These are phyloP conservation scores for Phialemonium atrogriseum DNA, from an alignment of 2,329 filamentous ascomycete genomes.

Conservation along the genomic window DNA sequence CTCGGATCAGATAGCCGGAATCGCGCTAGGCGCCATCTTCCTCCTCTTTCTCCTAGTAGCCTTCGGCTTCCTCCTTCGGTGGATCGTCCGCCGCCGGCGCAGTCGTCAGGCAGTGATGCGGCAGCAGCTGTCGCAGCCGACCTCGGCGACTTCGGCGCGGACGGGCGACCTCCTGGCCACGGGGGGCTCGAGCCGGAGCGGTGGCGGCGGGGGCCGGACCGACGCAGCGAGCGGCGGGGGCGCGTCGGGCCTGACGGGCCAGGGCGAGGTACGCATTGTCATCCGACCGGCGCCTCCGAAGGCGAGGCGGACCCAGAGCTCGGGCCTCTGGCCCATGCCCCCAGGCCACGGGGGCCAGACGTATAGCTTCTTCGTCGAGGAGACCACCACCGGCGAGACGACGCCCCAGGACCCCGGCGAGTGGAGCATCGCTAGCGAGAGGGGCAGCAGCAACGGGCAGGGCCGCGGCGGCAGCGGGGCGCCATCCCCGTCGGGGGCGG, in stretches of 20 bases:
- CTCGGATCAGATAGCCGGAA: conserved; percentile 19
- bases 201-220: not conserved
- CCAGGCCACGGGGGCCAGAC: conserved; percentile 16
- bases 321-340: conserved; percentile 18
- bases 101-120: conserved; percentile 8
- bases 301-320: conserved; percentile 2
- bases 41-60: conserved; percentile 16
- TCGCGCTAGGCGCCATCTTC: conserved; percentile 17
- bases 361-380: conserved; percentile 18
- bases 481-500: not conserved
- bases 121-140: conserved; percentile 7
- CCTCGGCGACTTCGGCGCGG: not conserved
- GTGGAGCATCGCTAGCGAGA: conserved; percentile 22
- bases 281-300: conserved; percentile 17
- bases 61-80: conserved; percentile 13
- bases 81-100: conserved; percentile 9
- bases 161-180: not conserved
- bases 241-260: conserved; percentile 9
- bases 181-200: not conserved
- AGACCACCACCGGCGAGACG: conserved; percentile 12
- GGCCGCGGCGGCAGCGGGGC: conserved; percentile 4
- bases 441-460: conserved; percentile 30
- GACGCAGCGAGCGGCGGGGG: conserved; percentile 2
- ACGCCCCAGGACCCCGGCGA: conserved; percentile 12
- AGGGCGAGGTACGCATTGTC: conserved; percentile 21